Percentiles rank a stretch among this genome's conserved stretches.
Conservation (phyloP, 495 filamentous ascomycete species). For the Aspergillus ellipticus region DNA sequence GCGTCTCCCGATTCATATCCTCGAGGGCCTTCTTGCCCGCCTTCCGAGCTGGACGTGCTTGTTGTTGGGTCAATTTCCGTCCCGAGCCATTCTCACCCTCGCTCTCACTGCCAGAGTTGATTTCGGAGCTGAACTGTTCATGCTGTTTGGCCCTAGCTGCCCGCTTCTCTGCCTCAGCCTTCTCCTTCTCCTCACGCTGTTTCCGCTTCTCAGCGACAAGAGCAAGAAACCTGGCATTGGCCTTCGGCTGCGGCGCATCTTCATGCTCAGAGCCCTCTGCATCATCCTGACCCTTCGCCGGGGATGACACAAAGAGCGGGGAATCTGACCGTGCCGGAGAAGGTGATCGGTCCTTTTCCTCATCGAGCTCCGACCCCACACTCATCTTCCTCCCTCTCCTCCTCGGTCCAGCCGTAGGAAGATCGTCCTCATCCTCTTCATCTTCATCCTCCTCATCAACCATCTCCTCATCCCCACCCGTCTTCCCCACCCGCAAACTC, state of each 20-base stretch:
- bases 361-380: constrained; percentile 1
- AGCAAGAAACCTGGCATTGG: constrained; percentile 59
- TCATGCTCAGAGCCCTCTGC: constrained; percentile 30
- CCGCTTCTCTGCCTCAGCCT: constrained; percentile 52
- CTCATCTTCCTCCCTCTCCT: constrained; percentile 17
- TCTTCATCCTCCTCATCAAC: constrained; percentile 6
- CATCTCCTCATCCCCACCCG: constrained; percentile 10
- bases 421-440: constrained; percentile 32
- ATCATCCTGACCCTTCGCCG: constrained; percentile 10
- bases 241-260: constrained; percentile 38
- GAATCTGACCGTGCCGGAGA: constrained; percentile 30
- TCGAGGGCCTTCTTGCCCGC: constrained; percentile 96
- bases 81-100: constrained; percentile 56
- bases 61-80: constrained; percentile 59
- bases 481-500: constrained; percentile 18
- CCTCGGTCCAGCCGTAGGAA: constrained; percentile 32
- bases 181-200: constrained; percentile 64
- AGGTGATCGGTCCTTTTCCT: constrained; percentile 14
- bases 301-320: constrained; percentile 41
- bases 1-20: constrained; percentile 90
- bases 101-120: constrained; percentile 31
- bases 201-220: constrained; percentile 67
- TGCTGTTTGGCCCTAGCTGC: constrained; percentile 36
- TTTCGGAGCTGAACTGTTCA: constrained; percentile 36
- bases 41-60: constrained; percentile 69